phyloP scores from a whole-genome alignment of 768 basidiomycete species.

The Russula ochroleuca region DNA sequence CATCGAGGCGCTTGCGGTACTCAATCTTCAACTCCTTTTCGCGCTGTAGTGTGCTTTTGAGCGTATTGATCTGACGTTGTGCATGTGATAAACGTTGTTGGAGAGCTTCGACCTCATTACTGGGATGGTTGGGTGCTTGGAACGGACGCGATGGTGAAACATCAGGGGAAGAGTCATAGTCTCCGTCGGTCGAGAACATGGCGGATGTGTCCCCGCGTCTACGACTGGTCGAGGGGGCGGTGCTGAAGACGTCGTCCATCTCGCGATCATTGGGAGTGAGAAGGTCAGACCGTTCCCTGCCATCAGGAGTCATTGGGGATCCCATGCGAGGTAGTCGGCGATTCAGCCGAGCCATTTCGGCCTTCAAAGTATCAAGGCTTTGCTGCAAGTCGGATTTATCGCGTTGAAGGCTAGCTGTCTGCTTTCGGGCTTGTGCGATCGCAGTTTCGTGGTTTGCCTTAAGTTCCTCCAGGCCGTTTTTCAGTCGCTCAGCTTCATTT shows the following conservation, averaged over 20 bases:
- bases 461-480: slow-evolving; percentile 59
- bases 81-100: slow-evolving; percentile 82
- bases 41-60: slow-evolving; percentile 71
- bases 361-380: slow-evolving; percentile 69
- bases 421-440: slow-evolving; percentile 84
- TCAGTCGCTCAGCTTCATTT: slow-evolving; percentile 74
- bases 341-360: slow-evolving; percentile 62
- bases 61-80: slow-evolving; percentile 77
- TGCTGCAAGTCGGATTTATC: slow-evolving; percentile 92
- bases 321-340: slow-evolving; percentile 61
- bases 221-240: slow-evolving; percentile 54
- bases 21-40: slow-evolving; percentile 82
- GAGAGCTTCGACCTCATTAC: slow-evolving; percentile 75
- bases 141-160: slow-evolving; percentile 57
- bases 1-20: slow-evolving; percentile 49
- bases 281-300: slow-evolving; percentile 31
- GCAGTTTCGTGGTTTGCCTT: slow-evolving; percentile 94
- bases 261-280: slow-evolving; percentile 56
- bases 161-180: slow-evolving; percentile 55
- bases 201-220: slow-evolving; percentile 51
- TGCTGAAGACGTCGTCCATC: slow-evolving; percentile 63
- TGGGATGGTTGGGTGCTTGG: slow-evolving; percentile 68
- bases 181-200: slow-evolving; percentile 43
- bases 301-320: slow-evolving; percentile 70
- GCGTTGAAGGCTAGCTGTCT: slow-evolving; percentile 79